Conservation (phyloP, 306 rosid genomes). For the Aeschynomene evenia region DNA sequence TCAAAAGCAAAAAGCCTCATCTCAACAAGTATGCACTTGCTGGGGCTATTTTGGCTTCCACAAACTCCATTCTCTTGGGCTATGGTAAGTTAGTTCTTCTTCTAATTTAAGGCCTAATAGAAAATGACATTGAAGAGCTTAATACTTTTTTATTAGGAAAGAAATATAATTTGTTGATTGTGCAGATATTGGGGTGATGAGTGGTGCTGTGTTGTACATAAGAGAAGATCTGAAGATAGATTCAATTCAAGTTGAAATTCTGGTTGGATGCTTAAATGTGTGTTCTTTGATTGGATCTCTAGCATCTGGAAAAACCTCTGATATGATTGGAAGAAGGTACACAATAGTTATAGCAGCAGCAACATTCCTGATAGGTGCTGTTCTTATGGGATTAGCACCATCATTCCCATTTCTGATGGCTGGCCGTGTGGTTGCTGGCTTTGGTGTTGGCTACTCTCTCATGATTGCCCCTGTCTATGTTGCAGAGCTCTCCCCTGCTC, state of each 20-base stretch:
- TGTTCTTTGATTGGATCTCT: slow-evolving; percentile 75
- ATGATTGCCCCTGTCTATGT: slow-evolving; percentile 73
- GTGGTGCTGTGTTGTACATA: slow-evolving; percentile 75
- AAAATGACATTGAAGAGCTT: not conserved
- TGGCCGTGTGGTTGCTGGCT: slow-evolving; percentile 70
- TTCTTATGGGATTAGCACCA: slow-evolving; percentile 78
- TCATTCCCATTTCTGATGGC: slow-evolving; percentile 54
- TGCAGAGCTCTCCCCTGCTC: slow-evolving; percentile 75
- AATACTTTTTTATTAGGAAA: not conserved
- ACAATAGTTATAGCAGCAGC: slow-evolving; percentile 62
- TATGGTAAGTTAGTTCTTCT: slow-evolving; percentile 65
- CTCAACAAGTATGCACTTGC: slow-evolving; percentile 64
- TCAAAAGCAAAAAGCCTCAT: slow-evolving; percentile 7
- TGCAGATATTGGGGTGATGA: slow-evolving; percentile 82
- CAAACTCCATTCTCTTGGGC: slow-evolving; percentile 76
- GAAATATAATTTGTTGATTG: not conserved
- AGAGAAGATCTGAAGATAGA: slow-evolving; percentile 56
- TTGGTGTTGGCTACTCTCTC: slow-evolving; percentile 79
- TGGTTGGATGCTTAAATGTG: slow-evolving; percentile 67
- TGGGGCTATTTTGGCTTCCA: slow-evolving; percentile 76
- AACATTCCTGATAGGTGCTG: slow-evolving; percentile 67
- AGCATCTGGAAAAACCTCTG: slow-evolving; percentile 71
- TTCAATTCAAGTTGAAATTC: slow-evolving; percentile 61
- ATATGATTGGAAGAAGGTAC: slow-evolving; percentile 69
- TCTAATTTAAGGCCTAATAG: not conserved